Conservation (phyloP, 768 basidiomycete species). For the Cystofilobasidium bisporidii region DNA sequence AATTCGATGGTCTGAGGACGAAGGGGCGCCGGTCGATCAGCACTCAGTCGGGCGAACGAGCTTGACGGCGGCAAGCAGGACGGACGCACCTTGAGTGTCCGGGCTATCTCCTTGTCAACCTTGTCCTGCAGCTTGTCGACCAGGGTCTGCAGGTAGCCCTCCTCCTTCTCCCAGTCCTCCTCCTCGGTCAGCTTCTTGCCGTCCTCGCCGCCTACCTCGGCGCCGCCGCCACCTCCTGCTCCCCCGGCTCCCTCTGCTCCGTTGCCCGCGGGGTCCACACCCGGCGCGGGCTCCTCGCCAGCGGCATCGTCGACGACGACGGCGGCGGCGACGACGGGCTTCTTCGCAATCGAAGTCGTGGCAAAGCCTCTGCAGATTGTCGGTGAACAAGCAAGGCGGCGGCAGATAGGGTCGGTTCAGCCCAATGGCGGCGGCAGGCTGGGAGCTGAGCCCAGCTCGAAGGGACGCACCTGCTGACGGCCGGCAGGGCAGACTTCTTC, state of each 20-base stretch:
- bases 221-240: neutral
- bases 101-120: slow-evolving; percentile 71
- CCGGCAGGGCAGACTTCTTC: slow-evolving; percentile 71
- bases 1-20: slow-evolving; percentile 59
- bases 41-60: neutral
- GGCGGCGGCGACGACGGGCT: slow-evolving; percentile 35
- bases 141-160: slow-evolving; percentile 52
- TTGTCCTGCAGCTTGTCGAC: slow-evolving; percentile 79
- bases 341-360: slow-evolving; percentile 75
- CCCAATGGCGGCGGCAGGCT: neutral
- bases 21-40: slow-evolving; percentile 10
- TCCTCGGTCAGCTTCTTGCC: slow-evolving; percentile 35
- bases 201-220: slow-evolving; percentile 35
- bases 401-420: neutral
- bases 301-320: slow-evolving; percentile 7
- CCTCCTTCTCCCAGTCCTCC: slow-evolving; percentile 34
- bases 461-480: slow-evolving; percentile 43
- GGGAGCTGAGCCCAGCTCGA: slow-evolving; percentile 2
- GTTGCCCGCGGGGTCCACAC: slow-evolving; percentile 30
- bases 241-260: neutral
- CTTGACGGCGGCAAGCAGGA: neutral
- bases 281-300: slow-evolving; percentile 34
- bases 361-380: slow-evolving; percentile 14
- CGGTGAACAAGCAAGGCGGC: neutral
- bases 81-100: slow-evolving; percentile 55